A percentile compares a stretch with the other conserved stretches of the same genome.
Evolutionary conservation across 257 asterid species (phyloP).

Genomic region (Orobanche coerulescens): DNA sequence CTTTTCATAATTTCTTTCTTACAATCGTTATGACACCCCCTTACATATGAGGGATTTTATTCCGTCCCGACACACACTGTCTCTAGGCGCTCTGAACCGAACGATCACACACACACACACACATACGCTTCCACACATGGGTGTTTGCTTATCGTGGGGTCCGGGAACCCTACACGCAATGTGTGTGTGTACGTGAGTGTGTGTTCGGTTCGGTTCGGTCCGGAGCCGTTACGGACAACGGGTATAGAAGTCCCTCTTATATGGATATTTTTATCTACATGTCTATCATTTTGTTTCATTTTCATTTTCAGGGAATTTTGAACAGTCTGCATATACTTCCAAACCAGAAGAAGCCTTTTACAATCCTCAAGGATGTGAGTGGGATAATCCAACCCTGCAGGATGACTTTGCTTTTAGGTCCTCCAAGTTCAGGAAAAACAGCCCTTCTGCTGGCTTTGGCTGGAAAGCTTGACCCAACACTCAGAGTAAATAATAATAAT

Average conservation of each 20-base stretch:
- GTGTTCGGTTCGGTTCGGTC: too few relatives aligned
- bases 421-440: constrained; percentile 66
- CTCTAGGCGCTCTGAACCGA: too few relatives aligned
- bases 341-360: constrained; percentile 37
- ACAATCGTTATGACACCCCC: too few relatives aligned
- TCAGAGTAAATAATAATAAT: constrained; percentile 28
- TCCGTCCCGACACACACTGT: too few relatives aligned
- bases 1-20: too few relatives aligned
- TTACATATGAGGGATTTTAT: too few relatives aligned
- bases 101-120: not conserved
- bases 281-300: not conserved
- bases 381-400: constrained; percentile 74
- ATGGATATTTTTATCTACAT: not conserved
- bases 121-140: too few relatives aligned
- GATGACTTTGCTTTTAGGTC: constrained; percentile 67
- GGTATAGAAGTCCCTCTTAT: not conserved
- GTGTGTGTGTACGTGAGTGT: too few relatives aligned
- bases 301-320: constrained; percentile 33
- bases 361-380: constrained; percentile 50
- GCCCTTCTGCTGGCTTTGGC: constrained; percentile 60
- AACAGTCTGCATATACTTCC: constrained; percentile 38
- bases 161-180: too few relatives aligned
- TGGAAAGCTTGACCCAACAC: constrained; percentile 47
- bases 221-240: not conserved
- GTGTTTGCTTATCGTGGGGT: too few relatives aligned